A percentile compares a stretch with the other conserved stretches of the same genome.
Evolutionary conservation across 805 yeast species (phyloP).

Genomic region (Yamadazyma scolyti): DNA sequence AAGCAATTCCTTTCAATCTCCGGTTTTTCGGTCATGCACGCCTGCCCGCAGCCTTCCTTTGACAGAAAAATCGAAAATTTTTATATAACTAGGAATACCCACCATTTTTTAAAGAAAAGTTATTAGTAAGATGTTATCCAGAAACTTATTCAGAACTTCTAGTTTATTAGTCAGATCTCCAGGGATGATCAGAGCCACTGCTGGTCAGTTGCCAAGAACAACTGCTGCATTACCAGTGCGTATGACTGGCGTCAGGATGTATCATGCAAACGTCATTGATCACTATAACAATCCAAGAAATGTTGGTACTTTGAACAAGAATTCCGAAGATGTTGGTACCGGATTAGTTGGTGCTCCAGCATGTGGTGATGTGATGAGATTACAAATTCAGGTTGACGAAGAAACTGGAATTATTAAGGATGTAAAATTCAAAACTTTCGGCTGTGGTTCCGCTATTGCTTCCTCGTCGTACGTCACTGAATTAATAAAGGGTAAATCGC

Average conservation of each 20-base stretch:
- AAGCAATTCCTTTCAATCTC: no score
- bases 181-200: no score
- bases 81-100: no score
- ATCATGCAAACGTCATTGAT: constrained; percentile 92
- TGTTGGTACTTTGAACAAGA: constrained; percentile 89
- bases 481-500: constrained; percentile 87
- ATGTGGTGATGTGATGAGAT: constrained; percentile 98
- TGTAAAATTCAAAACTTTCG: constrained; percentile 97
- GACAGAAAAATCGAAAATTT: no score
- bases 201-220: constrained; percentile 4
- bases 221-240: background rate
- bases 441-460: constrained; percentile 99
- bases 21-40: no score
- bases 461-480: constrained; percentile 94
- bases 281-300: constrained; percentile 96
- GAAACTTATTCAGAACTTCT: constrained; percentile 18
- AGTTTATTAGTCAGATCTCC: constrained; percentile 3
- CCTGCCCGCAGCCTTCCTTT: no score
- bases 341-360: constrained; percentile 99
- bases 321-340: constrained; percentile 77
- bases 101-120: no score
- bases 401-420: constrained; percentile 87
- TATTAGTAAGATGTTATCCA: constrained; percentile 29
- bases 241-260: constrained; percentile 31
- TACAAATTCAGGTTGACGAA: constrained; percentile 91